phyloP scores from a whole-genome alignment of 2,329 filamentous ascomycete species.

The Xylariaceae sp. region DNA sequence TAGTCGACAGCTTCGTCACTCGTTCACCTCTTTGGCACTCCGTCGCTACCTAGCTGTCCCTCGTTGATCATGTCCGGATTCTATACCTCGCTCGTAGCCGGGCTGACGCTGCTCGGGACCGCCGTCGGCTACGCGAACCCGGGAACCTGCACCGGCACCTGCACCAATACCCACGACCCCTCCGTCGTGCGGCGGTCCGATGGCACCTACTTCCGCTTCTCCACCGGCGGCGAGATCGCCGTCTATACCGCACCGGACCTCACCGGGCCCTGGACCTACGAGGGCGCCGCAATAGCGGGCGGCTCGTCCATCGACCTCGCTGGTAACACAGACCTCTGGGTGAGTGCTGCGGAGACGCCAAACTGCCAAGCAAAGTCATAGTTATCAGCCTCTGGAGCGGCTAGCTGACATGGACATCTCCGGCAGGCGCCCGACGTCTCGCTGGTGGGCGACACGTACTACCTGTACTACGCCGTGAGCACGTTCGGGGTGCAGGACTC shows the following conservation, averaged over 20 bases:
- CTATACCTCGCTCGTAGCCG: no score
- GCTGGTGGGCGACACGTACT: slow-evolving; percentile 49
- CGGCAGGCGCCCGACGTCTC: slow-evolving; percentile 55
- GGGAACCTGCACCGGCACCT: slow-evolving; percentile 30
- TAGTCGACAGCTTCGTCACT: no score
- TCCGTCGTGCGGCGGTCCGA: slow-evolving; percentile 33
- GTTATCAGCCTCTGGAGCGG: no score
- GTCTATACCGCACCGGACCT: slow-evolving; percentile 30
- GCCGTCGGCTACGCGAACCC: slow-evolving; percentile 26
- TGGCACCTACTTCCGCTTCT: slow-evolving; percentile 35
- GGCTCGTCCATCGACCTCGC: slow-evolving; percentile 28
- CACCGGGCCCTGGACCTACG: slow-evolving; percentile 32
- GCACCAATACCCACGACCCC: slow-evolving; percentile 32
- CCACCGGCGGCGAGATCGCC: slow-evolving; percentile 31
- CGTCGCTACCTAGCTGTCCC: no score
- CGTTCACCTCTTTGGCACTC: no score
- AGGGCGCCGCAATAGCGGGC: slow-evolving; percentile 28
- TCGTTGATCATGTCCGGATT: no score
- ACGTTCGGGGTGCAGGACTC: slow-evolving; percentile 53
- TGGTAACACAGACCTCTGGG: slow-evolving; percentile 32
- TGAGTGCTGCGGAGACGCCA: slow-evolving; percentile 14
- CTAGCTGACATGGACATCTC: background rate
- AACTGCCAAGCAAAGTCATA: no score
- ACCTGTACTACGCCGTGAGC: slow-evolving; percentile 62
- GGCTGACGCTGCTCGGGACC: slow-evolving; percentile 15